Conservation (phyloP, 1,284 basidiomycete genomes). For the Tylopilus sp. region DNA sequence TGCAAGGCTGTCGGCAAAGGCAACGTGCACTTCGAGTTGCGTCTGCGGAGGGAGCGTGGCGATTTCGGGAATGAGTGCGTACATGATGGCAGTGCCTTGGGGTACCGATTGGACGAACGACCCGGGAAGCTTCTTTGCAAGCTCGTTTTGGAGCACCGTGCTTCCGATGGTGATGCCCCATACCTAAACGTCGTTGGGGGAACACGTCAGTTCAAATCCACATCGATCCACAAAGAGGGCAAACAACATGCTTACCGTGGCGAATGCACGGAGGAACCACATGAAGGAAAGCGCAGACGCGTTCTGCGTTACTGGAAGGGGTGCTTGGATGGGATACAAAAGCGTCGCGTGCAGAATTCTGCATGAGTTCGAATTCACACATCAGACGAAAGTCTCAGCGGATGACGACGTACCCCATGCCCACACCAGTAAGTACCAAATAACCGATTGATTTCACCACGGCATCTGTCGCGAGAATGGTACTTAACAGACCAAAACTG, state of each 20-base stretch:
- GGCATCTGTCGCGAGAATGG: neutral
- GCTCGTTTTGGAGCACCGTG: slow-evolving; percentile 33
- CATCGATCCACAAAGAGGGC: no score
- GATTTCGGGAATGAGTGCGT: slow-evolving; percentile 27
- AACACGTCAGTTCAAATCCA: no score
- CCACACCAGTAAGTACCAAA: no score
- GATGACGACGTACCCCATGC: slow-evolving; percentile 26
- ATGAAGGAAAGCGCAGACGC: slow-evolving; percentile 39
- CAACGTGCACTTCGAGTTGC: slow-evolving; percentile 15
- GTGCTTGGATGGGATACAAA: slow-evolving; percentile 47
- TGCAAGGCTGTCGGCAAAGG: slow-evolving; percentile 21
- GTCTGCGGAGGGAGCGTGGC: slow-evolving; percentile 9
- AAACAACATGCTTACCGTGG: slow-evolving; percentile 20
- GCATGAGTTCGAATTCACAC: no score
- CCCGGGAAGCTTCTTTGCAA: slow-evolving; percentile 13
- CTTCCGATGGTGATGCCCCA: slow-evolving; percentile 34
- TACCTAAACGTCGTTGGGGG: no score
- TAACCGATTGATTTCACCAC: no score
- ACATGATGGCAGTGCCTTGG: slow-evolving; percentile 11
- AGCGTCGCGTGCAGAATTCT: slow-evolving; percentile 23
- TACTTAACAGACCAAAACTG: slow-evolving; percentile 20
- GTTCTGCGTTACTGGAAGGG: slow-evolving; percentile 35
- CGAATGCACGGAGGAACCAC: slow-evolving; percentile 41
- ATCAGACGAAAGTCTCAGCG: neutral
- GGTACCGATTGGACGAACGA: slow-evolving; percentile 11